phyloP scores from a whole-genome alignment of 495 filamentous ascomycete species.

The Hyaloscypha variabilis region DNA sequence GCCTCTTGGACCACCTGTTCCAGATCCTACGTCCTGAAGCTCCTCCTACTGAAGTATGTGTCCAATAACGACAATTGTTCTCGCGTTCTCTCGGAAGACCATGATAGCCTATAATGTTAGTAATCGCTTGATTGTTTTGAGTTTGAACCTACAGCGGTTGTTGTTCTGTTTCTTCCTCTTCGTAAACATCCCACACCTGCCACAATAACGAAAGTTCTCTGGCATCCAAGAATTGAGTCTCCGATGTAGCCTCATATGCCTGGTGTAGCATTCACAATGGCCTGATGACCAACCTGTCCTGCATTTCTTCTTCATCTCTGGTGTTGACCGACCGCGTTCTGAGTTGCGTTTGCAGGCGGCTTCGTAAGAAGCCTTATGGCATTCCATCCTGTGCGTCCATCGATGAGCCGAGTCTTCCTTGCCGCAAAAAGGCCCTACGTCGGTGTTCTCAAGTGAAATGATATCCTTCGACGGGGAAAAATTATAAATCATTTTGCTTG shows the following conservation, averaged over 20 bases:
- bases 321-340: neutral
- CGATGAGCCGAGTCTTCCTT: neutral
- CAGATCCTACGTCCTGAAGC: constrained; percentile 28
- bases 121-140: neutral
- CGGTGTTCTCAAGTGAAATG: constrained; percentile 9
- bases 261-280: constrained; percentile 26
- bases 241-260: constrained; percentile 15
- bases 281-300: neutral
- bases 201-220: constrained; percentile 24
- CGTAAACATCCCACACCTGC: constrained; percentile 26
- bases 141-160: constrained; percentile 20
- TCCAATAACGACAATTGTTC: constrained; percentile 21
- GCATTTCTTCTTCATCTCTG: constrained; percentile 17
- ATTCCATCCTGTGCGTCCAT: constrained; percentile 14
- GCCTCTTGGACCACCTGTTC: constrained; percentile 33
- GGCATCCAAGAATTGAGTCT: constrained; percentile 28
- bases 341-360: neutral
- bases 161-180: constrained; percentile 23
- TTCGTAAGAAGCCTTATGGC: constrained; percentile 20
- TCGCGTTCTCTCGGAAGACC: constrained; percentile 13
- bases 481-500: constrained; percentile 30
- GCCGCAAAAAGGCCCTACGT: constrained; percentile 13
- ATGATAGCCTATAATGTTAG: constrained; percentile 23
- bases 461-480: neutral
- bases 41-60: constrained; percentile 22